Evolutionary conservation across 495 filamentous ascomycete genomes (phyloP), one percentile per base, ranked within the genome.

Genomic region (Aspergillus cavernicola): DNA sequence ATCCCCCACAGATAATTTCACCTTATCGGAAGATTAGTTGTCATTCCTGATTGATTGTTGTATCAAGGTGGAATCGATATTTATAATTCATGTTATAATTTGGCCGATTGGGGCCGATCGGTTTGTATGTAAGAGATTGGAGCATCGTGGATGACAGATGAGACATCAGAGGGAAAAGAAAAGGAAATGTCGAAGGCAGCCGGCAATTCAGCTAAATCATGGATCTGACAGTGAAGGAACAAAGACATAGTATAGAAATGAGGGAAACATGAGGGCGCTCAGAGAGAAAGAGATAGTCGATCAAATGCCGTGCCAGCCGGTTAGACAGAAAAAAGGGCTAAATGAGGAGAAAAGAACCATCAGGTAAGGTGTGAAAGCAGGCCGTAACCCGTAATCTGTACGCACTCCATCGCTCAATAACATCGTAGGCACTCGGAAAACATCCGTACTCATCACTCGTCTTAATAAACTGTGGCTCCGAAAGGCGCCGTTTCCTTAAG

Each of bases 401-500:
- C 45, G 47, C 52, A 52, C 47, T 57, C 54, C 50, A 52, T 58
- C 53, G 57, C 59, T 64, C 50, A 63, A 63, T 59, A 50, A 54
- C 33, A 51, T 55, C 23, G 31, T 50, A 41, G 35, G 20, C 24
- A 50, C 12, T 48, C 45, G 40, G 28, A 53, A 53, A 31, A 32
- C 28, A 50, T 55, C 20, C 42, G 23, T 53, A 42, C 33, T 53
- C 44, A 40, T 53, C 35, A 47, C 28, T 32, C 24, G 22, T 31
- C 24, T 50, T 56, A 77, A 52, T 72, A 74, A 31, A 77, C 72
- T 19, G 72, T 72, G 10, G 72, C 69, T 22, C 74, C 74, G 48
- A 77, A 77, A 18, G 74, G 74, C 35, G 74, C 84, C 47, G 85
- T 90, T 72, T 89, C 90, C 62, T 85, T 85, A 57, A 98, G 64